Evolutionary conservation across 129 eudicot genomes (phyloP).

Genomic region (Chrysanthemum lavandulifolium): DNA sequence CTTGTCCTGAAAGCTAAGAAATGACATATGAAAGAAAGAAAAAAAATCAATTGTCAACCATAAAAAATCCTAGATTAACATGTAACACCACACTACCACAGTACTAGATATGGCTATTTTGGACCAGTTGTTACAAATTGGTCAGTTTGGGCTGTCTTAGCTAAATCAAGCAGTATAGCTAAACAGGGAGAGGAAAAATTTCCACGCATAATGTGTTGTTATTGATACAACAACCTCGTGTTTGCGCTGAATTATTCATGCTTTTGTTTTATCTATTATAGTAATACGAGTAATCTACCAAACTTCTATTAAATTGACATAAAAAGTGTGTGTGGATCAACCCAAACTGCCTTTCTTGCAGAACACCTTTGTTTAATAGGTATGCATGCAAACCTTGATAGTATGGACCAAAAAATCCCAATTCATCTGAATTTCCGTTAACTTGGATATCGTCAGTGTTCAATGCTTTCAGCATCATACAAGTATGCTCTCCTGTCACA

Average conservation of each 20-base stretch:
- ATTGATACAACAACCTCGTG: background rate
- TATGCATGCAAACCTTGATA: slow-evolving; percentile 53
- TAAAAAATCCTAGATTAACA: background rate
- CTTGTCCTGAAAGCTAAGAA: slow-evolving; percentile 61
- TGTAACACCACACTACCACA: background rate
- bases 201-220: background rate
- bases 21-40: background rate
- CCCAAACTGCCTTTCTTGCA: background rate
- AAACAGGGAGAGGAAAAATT: background rate
- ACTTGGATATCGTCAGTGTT: slow-evolving; percentile 69
- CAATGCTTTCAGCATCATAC: slow-evolving; percentile 80
- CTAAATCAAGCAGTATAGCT: background rate
- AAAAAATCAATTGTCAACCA: slow-evolving; percentile 7
- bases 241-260: too few relatives aligned
- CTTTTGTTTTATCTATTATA: too few relatives aligned
- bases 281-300: too few relatives aligned
- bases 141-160: background rate
- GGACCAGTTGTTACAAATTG: background rate
- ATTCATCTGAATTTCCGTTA: slow-evolving; percentile 40
- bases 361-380: background rate
- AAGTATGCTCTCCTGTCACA: slow-evolving; percentile 90
- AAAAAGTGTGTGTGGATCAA: too few relatives aligned
- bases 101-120: background rate
- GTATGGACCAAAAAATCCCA: slow-evolving; percentile 68
- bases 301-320: too few relatives aligned